phyloP scores from a whole-genome alignment of 805 yeast genomes.

The Wickerhamomyces chambardii region DNA sequence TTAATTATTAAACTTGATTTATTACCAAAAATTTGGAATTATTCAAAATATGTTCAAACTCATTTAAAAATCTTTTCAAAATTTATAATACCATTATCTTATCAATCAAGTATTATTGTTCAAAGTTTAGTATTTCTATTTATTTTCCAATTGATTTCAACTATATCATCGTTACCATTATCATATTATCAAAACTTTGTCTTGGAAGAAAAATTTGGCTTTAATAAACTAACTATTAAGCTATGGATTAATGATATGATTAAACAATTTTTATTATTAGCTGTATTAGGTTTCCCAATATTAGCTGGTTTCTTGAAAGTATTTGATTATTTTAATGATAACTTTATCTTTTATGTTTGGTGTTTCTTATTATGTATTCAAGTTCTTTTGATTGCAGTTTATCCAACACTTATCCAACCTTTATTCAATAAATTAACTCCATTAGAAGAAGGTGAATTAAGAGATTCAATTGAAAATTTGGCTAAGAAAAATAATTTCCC shows the following conservation, averaged over 20 bases:
- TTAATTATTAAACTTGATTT: conserved; percentile 50
- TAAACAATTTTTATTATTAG: conserved; percentile 46
- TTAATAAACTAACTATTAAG: conserved; percentile 72
- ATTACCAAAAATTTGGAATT: conserved; percentile 54
- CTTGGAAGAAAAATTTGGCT: conserved; percentile 87
- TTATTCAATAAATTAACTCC: conserved; percentile 88
- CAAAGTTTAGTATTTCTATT: conserved; percentile 64
- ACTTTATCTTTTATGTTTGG: conserved; percentile 76
- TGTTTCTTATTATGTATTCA: conserved; percentile 63
- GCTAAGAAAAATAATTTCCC: conserved; percentile 80
- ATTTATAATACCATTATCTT: conserved; percentile 17
- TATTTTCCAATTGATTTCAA: conserved; percentile 37
- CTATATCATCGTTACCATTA: conserved; percentile 55
- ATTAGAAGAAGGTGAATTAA: conserved; percentile 83
- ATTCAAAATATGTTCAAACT: conserved; percentile 30
- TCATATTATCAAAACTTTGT: conserved; percentile 76
- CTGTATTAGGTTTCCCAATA: conserved; percentile 62
- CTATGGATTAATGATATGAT: conserved; percentile 69
- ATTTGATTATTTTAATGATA: conserved; percentile 69
- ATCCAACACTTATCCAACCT: conserved; percentile 86
- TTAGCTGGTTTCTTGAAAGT: conserved; percentile 72
- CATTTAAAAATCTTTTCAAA: conserved; percentile 17
- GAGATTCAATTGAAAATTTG: conserved; percentile 68
- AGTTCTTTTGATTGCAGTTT: conserved; percentile 62
- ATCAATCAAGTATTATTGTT: conserved; percentile 49